These are phyloP conservation scores for Rhizoclosmatium sp. DNA, from an alignment of 192 early-diverging fungal species.

Conservation along the genomic window DNA sequence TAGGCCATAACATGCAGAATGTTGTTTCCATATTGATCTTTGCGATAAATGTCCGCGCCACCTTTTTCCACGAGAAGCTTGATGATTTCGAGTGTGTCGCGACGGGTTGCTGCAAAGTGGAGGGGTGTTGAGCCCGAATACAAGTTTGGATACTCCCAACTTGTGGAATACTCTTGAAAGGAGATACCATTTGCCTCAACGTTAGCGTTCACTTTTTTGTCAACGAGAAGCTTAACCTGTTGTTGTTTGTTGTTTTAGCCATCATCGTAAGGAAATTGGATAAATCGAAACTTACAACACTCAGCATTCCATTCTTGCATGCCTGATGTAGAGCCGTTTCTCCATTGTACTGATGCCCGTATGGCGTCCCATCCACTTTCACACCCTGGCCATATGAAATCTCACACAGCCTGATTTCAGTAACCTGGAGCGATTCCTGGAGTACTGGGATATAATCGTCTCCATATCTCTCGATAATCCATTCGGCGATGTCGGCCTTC, in stretches of 20 bases:
- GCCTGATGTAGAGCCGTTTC: conserved; percentile 26
- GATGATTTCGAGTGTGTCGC: conserved; percentile 1
- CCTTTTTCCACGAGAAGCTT: conserved; percentile 20
- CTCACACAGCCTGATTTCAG: not conserved
- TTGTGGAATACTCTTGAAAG: not conserved
- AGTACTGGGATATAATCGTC: not conserved
- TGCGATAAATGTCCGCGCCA: conserved; percentile 5
- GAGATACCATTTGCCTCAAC: conserved; percentile 2
- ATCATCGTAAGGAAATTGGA: not conserved
- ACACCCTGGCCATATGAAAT: conserved; percentile 11
- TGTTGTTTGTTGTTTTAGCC: not conserved
- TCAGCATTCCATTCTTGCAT: conserved; percentile 24
- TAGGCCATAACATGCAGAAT: conserved; percentile 32
- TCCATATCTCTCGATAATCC: conserved; percentile 1
- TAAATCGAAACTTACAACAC: conserved; percentile 3
- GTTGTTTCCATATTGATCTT: conserved; percentile 27
- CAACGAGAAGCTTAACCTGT: not conserved
- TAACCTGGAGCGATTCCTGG: not conserved
- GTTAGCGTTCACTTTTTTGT: not conserved
- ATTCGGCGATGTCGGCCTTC: not conserved
- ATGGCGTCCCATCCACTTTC: not conserved
- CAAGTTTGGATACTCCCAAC: conserved; percentile 18
- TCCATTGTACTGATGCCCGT: not conserved
- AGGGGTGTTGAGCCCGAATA: conserved; percentile 26
- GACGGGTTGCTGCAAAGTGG: conserved; percentile 18